Evolutionary conservation across 108 stramenopile species (phyloP).

Genomic region (Skeletonema tropicum): DNA sequence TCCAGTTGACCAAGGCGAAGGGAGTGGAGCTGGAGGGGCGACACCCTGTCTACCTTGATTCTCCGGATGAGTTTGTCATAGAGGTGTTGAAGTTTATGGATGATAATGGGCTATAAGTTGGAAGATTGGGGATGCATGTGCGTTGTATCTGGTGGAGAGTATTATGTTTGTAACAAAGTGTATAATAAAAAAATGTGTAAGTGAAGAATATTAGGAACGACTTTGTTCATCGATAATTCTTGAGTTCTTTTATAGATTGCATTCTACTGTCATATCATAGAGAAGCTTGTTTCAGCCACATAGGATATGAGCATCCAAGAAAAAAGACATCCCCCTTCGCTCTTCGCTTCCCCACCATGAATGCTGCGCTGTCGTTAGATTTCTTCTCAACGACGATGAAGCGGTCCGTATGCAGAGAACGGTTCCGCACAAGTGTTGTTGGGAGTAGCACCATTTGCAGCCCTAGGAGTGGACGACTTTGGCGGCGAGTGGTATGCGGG

Average conservation of each 20-base stretch:
- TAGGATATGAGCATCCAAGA: too few relatives aligned
- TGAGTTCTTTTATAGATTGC: too few relatives aligned
- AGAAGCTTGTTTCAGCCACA: too few relatives aligned
- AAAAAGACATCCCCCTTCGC: too few relatives aligned
- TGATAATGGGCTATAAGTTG: conserved; percentile 35
- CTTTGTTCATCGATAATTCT: too few relatives aligned
- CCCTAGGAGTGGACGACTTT: neutral
- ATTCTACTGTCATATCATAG: too few relatives aligned
- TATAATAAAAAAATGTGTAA: too few relatives aligned
- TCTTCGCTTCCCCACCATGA: too few relatives aligned
- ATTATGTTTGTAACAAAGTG: too few relatives aligned
- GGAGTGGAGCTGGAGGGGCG: conserved; percentile 65
- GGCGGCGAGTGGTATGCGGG: conserved; percentile 13
- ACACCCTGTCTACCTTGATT: conserved; percentile 81
- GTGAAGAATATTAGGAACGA: too few relatives aligned
- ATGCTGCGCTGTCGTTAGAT: too few relatives aligned
- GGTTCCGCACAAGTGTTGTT: neutral
- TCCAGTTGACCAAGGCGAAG: conserved; percentile 39
- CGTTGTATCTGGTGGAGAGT: neutral
- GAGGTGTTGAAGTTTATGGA: conserved; percentile 52
- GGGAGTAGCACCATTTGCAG: neutral
- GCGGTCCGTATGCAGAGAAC: neutral
- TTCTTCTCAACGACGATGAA: neutral
- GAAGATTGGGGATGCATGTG: neutral
- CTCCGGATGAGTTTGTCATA: conserved; percentile 65